A percentile compares a stretch with the other conserved stretches of the same genome.
Evolutionary conservation across 192 early-diverging fungal species (phyloP).

Genomic region (Cetraspora pellucida): DNA sequence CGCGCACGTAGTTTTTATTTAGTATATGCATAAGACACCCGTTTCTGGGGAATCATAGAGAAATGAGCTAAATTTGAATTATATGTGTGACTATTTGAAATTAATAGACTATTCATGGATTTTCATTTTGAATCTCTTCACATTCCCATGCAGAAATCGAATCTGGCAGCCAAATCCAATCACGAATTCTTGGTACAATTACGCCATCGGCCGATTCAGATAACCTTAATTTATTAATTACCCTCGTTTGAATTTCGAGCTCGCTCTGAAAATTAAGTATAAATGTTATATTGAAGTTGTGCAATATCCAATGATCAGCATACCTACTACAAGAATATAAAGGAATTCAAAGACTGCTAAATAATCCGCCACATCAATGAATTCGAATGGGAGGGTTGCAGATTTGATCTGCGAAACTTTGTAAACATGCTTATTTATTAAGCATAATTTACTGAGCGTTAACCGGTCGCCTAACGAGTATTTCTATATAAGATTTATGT

Average conservation of each 20-base stretch:
- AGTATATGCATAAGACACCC: not conserved
- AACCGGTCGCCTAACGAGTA: conserved; percentile 29
- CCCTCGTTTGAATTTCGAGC: not conserved
- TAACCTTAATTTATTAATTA: conserved; percentile 23
- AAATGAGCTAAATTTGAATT: not conserved
- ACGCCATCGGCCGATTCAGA: conserved; percentile 7
- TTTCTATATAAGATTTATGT: conserved; percentile 26
- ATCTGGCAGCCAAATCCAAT: conserved; percentile 16
- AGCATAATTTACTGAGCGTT: conserved; percentile 26
- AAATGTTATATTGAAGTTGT: conserved; percentile 1
- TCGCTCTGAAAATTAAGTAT: conserved; percentile 10
- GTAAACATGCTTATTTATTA: conserved; percentile 30
- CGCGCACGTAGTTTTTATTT: not conserved
- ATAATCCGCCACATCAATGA: conserved; percentile 27
- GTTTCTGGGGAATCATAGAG: no score
- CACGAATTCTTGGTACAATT: conserved; percentile 17
- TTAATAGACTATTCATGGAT: not conserved
- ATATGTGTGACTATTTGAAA: not conserved
- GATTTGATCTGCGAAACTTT: conserved; percentile 26
- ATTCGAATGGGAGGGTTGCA: conserved; percentile 19
- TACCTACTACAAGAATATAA: not conserved
- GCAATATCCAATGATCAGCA: not conserved
- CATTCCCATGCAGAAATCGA: conserved; percentile 25
- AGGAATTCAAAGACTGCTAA: not conserved
- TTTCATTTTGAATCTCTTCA: conserved; percentile 2